phyloP scores from a whole-genome alignment of 2,329 filamentous ascomycete species.

The Colletotrichum liaoningense region DNA sequence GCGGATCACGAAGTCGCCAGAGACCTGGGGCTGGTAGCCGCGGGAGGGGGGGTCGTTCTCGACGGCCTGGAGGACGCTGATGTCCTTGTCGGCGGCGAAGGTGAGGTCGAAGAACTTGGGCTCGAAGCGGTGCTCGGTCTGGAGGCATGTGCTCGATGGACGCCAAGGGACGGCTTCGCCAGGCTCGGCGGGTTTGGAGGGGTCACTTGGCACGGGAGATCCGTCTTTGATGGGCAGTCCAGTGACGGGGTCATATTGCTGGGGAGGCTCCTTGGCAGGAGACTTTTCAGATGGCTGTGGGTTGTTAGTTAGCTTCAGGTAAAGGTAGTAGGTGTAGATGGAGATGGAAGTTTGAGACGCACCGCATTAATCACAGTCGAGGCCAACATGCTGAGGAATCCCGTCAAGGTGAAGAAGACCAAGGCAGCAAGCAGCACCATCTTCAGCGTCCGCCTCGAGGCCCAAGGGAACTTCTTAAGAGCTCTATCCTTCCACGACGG shows the following conservation, averaged over 20 bases:
- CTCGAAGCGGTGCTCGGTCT: conserved; percentile 42
- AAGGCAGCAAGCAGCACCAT: conserved; percentile 46
- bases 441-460: conserved; percentile 43
- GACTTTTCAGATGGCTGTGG: background rate
- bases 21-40: conserved; percentile 50
- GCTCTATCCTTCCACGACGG: conserved; percentile 43
- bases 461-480: conserved; percentile 20
- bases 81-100: conserved; percentile 48
- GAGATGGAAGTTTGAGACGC: conserved; percentile 24
- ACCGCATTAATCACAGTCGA: conserved; percentile 43
- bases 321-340: background rate
- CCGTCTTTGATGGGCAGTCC: conserved; percentile 28
- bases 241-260: conserved; percentile 27
- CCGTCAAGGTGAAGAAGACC: conserved; percentile 46
- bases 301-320: background rate
- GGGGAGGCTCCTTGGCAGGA: conserved; percentile 20
- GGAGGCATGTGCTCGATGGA: conserved; percentile 13
- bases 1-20: conserved; percentile 59
- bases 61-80: conserved; percentile 55
- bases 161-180: conserved; percentile 23
- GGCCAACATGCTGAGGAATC: conserved; percentile 41
- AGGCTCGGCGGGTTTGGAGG: conserved; percentile 7
- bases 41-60: conserved; percentile 36
- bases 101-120: conserved; percentile 43
- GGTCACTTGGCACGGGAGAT: conserved; percentile 3